Evolutionary conservation across 345 rosid species (phyloP), one percentile per base, ranked within the genome.

Genomic region (Durio zibethinus): DNA sequence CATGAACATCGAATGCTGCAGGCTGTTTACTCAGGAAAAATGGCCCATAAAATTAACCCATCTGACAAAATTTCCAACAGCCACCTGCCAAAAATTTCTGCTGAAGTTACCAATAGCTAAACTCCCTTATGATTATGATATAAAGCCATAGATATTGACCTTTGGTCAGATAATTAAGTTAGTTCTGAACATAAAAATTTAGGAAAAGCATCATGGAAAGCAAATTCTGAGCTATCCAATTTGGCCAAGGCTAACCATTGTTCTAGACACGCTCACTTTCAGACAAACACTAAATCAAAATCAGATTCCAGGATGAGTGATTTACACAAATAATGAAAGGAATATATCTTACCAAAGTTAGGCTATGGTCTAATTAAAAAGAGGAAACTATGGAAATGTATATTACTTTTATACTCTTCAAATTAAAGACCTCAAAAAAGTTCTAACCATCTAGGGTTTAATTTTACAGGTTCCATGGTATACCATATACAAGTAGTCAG

Each of bases 271-370:
- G 38, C 3, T n/a, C n/a, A 65, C 18, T 42, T 64, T 40, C 21
- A 71, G 36, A 25, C 48, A 36, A 23, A 67, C 2, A 76, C 56
- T 29, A 59, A 70, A 80, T 29, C 31, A 69, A 45, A 45, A 80
- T 16, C 40, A 76, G 36, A 80, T 64, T 29, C 77, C 2, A 45
- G n/a, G 33, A 54, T 40, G 21, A 36, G 53, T 67, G 61, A 50
- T n/a, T 16, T 43, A 38, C 29, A 63, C 18, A 43, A 52, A 12
- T 15, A 10, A n/a, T 63, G 76, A 6, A 53, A 35, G 52, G 53
- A 76, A 52, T n/a, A n/a, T n/a, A n/a, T 76, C 73, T 71, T 53
- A 21, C 29, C 65, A 23, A 73, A 71, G 43, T 50, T 48, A 52
- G 50, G 47, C 4, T 38, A 23, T 14, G 53, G 35, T 36, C 53